These are phyloP conservation scores for Choiromyces venosus DNA, from an alignment of 495 filamentous ascomycete species.

Conservation along the genomic window DNA sequence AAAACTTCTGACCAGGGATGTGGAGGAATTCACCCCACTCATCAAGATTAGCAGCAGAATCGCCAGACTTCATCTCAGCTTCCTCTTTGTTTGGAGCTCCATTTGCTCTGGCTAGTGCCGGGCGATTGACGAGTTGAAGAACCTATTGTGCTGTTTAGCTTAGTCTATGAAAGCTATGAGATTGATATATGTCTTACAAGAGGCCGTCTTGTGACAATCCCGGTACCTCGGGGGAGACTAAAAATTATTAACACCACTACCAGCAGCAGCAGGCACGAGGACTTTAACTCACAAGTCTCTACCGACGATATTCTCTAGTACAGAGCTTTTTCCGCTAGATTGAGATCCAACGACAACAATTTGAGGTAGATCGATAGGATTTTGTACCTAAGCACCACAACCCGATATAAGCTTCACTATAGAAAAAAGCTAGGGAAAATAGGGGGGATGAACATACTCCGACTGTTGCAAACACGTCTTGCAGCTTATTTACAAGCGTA, in stretches of 20 bases:
- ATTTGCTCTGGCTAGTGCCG: constrained; percentile 58
- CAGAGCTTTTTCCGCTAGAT: constrained; percentile 99
- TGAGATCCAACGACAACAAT: constrained; percentile 98
- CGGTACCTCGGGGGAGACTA: constrained; percentile 93
- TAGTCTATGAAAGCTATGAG: neutral
- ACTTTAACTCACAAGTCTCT: constrained; percentile 78
- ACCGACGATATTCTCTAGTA: constrained; percentile 98
- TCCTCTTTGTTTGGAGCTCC: constrained; percentile 60
- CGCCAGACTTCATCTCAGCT: constrained; percentile 55
- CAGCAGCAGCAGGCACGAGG: constrained; percentile 16
- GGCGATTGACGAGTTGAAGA: constrained; percentile 93
- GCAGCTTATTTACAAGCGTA: constrained; percentile 97
- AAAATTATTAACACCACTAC: constrained; percentile 12
- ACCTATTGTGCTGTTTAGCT: constrained; percentile 44
- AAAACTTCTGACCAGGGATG: constrained; percentile 96
- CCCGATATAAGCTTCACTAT: neutral
- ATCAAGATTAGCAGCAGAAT: constrained; percentile 82
- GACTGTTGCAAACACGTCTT: constrained; percentile 98
- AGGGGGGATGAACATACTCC: constrained; percentile 61
- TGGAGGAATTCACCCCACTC: constrained; percentile 99
- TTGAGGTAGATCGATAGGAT: constrained; percentile 98
- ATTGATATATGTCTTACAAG: constrained; percentile 49
- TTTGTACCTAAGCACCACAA: constrained; percentile 59
- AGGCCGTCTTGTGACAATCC: constrained; percentile 93
- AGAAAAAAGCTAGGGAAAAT: constrained; percentile 2